phyloP scores from a whole-genome alignment of 1,139 yeast species.

The Lodderomyces orthopsilosis region DNA sequence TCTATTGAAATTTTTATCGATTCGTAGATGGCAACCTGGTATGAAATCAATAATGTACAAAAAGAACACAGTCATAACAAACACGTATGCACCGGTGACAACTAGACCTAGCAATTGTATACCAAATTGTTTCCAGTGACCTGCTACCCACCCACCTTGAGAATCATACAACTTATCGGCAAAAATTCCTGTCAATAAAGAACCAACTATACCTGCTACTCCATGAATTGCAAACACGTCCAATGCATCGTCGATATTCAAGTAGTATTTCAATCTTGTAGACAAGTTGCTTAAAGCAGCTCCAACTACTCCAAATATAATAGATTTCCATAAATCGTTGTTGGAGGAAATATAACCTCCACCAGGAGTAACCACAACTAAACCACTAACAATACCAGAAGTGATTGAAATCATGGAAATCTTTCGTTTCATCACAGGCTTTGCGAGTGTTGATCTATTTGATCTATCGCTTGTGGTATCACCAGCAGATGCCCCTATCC shows the following conservation, averaged over 20 bases:
- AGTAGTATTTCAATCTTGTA: constrained; percentile 40
- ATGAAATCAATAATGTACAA: constrained; percentile 41
- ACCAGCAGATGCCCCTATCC: constrained; percentile 1
- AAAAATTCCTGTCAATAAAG: constrained; percentile 42
- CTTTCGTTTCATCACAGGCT: constrained; percentile 23
- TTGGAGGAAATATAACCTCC: constrained; percentile 43
- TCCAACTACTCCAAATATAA: constrained; percentile 41
- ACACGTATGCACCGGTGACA: constrained; percentile 40
- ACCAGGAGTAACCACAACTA: constrained; percentile 46
- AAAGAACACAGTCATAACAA: constrained; percentile 33
- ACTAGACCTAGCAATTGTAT: constrained; percentile 46
- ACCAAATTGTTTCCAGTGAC: constrained; percentile 47
- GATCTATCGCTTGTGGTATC: constrained; percentile 1
- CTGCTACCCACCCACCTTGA: constrained; percentile 49
- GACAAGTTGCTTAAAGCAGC: constrained; percentile 37
- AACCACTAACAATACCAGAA: constrained; percentile 44
- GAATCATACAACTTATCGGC: constrained; percentile 33
- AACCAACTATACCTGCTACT: constrained; percentile 43
- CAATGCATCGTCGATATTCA: constrained; percentile 43
- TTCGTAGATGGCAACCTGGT: constrained; percentile 48
- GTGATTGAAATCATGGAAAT: constrained; percentile 41
- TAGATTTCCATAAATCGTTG: constrained; percentile 41
- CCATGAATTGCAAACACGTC: constrained; percentile 50
- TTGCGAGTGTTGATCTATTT: constrained; percentile 14
- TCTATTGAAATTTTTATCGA: constrained; percentile 40